Evolutionary conservation across 139 green algal genomes (phyloP), one percentile per base, ranked within the genome.

Genomic region (Closterium sp.): DNA sequence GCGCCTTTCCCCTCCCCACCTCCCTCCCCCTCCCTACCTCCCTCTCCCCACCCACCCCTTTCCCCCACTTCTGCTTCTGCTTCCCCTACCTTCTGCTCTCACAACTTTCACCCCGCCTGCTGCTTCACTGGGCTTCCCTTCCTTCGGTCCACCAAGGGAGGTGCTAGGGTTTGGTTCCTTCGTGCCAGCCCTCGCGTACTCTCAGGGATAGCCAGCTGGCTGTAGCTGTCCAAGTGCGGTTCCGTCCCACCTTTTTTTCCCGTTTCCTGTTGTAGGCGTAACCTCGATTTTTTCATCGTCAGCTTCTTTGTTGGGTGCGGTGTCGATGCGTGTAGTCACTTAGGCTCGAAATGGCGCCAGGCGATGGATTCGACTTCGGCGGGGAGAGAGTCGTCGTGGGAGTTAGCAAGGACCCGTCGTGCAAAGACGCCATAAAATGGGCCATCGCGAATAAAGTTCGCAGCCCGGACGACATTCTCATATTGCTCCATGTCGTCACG

Each of bases 401-500:
- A 19, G 88, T 91, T n/a, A 91, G n/a, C 21, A 87, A 87, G 35
- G 64, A 84, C 64, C 25, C 36, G 7, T 55, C 88, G 33, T 87
- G 88, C 69, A 91, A 91, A 66, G 88, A 91, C 28, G 88, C 88
- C 84, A 86, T 91, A 5, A 81, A 66, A 38, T 91, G 88, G 88
- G 88, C 88, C 23, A 34, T 91, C 12, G 25, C 88, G 25, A 91
- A 91, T 69, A 91, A 91, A 87, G 87, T 91, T 85, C 64, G 69
- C 36, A 34, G 64, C 36, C 64, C 88, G n/a, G 88, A 91, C 30
- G 88, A 91, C 30, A 33, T 66, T 3, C 88, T 91, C 23, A 34
- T 91, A 35, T 88, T 91, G 76, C 88, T 91, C 33, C 88, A 91
- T 91, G 38, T 91, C 6, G 88, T 91, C n/a, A 91, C 88, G 7